A percentile compares a stretch with the other conserved stretches of the same genome.
Evolutionary conservation across 192 early-diverging fungal species (phyloP).

Genomic region (Ambispora gerdemannii): DNA sequence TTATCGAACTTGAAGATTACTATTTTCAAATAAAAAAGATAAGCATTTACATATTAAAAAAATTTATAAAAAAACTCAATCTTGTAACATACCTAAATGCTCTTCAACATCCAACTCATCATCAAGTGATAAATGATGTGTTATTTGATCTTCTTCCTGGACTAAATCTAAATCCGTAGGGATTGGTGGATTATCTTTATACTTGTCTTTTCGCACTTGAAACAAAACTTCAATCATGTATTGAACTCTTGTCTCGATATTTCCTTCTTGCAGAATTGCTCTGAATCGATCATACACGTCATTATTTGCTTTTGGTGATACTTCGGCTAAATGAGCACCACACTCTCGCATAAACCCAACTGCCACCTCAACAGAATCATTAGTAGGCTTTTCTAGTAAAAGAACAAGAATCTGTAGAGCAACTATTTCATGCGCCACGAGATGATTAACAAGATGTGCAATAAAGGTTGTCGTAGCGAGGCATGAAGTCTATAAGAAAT

Average conservation of each 20-base stretch:
- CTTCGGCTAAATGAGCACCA: constrained; percentile 79
- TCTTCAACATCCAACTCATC: constrained; percentile 83
- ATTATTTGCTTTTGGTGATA: constrained; percentile 70
- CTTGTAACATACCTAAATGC: constrained; percentile 56
- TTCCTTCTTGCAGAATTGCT: constrained; percentile 87
- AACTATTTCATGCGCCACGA: constrained; percentile 82
- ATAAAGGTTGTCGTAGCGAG: constrained; percentile 83
- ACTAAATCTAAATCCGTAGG: constrained; percentile 82
- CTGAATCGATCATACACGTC: constrained; percentile 91
- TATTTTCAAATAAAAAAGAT: constrained; percentile 15
- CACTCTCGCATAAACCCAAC: constrained; percentile 90
- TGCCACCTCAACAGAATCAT: constrained; percentile 94
- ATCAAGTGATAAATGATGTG: constrained; percentile 78
- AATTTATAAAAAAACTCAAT: background rate
- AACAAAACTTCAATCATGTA: constrained; percentile 98
- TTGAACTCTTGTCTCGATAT: constrained; percentile 91
- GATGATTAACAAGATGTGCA: constrained; percentile 91
- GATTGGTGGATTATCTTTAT: constrained; percentile 82
- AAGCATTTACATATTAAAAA: background rate
- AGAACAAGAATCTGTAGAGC: constrained; percentile 83
- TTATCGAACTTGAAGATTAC: constrained; percentile 78
- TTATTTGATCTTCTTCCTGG: constrained; percentile 93
- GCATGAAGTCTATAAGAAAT: constrained; percentile 53
- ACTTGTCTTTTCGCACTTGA: constrained; percentile 91
- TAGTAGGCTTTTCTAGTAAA: constrained; percentile 80